Evolutionary conservation across 1,284 basidiomycete species (phyloP), one percentile per base, ranked within the genome.

Genomic region (Flammula alnicola): DNA sequence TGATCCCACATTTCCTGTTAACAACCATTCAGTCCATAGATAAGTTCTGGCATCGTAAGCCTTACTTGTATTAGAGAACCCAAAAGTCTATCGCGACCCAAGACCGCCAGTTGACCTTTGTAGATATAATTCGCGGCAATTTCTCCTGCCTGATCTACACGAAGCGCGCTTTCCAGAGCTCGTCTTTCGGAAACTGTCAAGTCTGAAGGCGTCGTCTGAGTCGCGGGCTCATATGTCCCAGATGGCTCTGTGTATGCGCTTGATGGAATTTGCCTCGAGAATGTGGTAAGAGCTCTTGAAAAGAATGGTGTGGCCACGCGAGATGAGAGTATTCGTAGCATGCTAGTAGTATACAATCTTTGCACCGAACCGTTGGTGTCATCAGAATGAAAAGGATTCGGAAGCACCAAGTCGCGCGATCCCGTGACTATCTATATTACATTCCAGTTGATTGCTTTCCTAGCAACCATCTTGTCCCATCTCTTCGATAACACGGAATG

Each of bases 81-180:
- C n/a, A 82, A 75, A 20, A 63, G 65, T 19, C 72, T 73, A 65
- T 95, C 84, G 17, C 76, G 74, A 16, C 87, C 81, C 0, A 93
- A 72, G 23, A 91, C 76, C 47, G 80, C 81, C 59, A 87, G 71
- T 65, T 96, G 94, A 2, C 94, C 94, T 59, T 79, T 75, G 71
- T 96, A 97, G 43, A 97, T 97, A 74, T 84, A 94, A 70, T 96
- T 96, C 11, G 94, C 94, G 2, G 93, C 94, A 22, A 95, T 75
- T 69, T 97, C 94, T 3, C 94, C 94, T 0, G 93, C 94, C 58
- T 95, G 93, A 69, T 97, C 93, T 9, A 97, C 89, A 11, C 94
- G 80, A 29, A 97, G 72, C 4, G 86, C 88, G 43, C 69, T 74
- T 53, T 87, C 80, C 38, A 92, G 68, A 10, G 65, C 64, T n/a